phyloP scores from a whole-genome alignment of 176 grass and related monocot species.

The Paspalum vaginatum region DNA sequence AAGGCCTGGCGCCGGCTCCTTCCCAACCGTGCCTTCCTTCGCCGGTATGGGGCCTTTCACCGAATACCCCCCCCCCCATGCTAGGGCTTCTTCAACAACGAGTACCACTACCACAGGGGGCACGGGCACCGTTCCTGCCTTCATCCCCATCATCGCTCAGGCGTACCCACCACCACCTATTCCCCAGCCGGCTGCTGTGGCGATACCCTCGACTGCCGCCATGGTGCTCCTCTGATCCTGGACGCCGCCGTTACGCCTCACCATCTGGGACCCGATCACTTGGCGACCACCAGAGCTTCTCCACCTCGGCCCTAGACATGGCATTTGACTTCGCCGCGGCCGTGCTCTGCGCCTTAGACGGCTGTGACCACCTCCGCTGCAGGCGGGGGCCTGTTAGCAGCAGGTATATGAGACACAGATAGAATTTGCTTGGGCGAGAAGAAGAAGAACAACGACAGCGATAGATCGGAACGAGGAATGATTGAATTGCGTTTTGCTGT shows the following conservation, averaged over 20 bases:
- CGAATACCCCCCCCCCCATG: neutral
- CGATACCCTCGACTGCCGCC: neutral
- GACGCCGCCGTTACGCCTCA: neutral
- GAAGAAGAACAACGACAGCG: too few species aligned
- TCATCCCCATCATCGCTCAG: neutral
- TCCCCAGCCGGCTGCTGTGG: neutral
- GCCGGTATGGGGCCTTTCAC: conserved; percentile 13
- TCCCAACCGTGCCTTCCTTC: neutral
- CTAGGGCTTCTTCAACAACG: conserved; percentile 16
- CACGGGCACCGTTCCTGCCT: neutral
- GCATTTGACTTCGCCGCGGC: neutral
- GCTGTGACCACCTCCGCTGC: neutral
- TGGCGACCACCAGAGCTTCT: neutral
- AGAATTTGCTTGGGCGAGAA: too few species aligned
- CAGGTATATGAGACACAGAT: too few species aligned
- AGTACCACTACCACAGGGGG: neutral
- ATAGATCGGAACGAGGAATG: too few species aligned
- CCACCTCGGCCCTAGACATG: too few species aligned
- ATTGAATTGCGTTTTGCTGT: too few species aligned
- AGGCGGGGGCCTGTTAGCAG: neutral
- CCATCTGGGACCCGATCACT: neutral
- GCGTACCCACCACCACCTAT: neutral
- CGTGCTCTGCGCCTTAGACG: neutral
- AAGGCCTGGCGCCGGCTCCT: conserved; percentile 23
- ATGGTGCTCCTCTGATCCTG: neutral